These are phyloP conservation scores for Nannizzia gypsea DNA, from an alignment of 2,329 filamentous ascomycete genomes.

Conservation along the genomic window DNA sequence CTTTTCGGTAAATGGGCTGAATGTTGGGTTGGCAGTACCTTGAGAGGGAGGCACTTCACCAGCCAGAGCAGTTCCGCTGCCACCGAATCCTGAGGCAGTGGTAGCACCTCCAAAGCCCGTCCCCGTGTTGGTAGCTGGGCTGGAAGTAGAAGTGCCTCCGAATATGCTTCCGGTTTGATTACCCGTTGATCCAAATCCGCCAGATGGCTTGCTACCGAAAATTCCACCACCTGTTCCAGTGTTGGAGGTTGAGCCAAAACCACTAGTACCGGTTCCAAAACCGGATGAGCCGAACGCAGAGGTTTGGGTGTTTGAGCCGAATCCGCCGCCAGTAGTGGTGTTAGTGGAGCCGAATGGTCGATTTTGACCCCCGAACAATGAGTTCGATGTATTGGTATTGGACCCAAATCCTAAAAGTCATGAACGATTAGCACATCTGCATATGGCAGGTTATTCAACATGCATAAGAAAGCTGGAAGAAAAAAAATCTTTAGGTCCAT, in stretches of 20 bases:
- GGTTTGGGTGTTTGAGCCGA: slow-evolving; percentile 11
- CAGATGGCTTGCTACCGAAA: slow-evolving; percentile 9
- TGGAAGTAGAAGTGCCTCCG: slow-evolving; percentile 9
- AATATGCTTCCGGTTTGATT: slow-evolving; percentile 10
- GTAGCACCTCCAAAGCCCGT: slow-evolving; percentile 21
- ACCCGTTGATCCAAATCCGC: slow-evolving; percentile 12
- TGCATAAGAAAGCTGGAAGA: neutral
- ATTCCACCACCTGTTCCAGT: slow-evolving; percentile 17
- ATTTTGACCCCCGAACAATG: slow-evolving; percentile 17
- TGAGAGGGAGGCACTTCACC: slow-evolving; percentile 30
- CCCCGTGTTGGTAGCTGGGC: slow-evolving; percentile 11
- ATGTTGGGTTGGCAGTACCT: slow-evolving; percentile 37
- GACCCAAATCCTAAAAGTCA: slow-evolving; percentile 17
- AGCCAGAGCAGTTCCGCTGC: slow-evolving; percentile 33
- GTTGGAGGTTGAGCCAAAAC: slow-evolving; percentile 6
- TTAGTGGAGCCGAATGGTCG: slow-evolving; percentile 17
- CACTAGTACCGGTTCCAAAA: slow-evolving; percentile 11
- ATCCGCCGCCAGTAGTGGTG: slow-evolving; percentile 13
- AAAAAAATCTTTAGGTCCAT: neutral
- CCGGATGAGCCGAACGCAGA: slow-evolving; percentile 11
- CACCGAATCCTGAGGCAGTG: slow-evolving; percentile 24
- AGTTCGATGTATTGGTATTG: slow-evolving; percentile 12
- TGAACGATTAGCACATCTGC: neutral
- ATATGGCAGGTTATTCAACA: neutral
- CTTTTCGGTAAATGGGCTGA: slow-evolving; percentile 36